These are phyloP conservation scores for Colletotrichum cereale DNA, from an alignment of 2,329 filamentous ascomycete species.

Conservation along the genomic window DNA sequence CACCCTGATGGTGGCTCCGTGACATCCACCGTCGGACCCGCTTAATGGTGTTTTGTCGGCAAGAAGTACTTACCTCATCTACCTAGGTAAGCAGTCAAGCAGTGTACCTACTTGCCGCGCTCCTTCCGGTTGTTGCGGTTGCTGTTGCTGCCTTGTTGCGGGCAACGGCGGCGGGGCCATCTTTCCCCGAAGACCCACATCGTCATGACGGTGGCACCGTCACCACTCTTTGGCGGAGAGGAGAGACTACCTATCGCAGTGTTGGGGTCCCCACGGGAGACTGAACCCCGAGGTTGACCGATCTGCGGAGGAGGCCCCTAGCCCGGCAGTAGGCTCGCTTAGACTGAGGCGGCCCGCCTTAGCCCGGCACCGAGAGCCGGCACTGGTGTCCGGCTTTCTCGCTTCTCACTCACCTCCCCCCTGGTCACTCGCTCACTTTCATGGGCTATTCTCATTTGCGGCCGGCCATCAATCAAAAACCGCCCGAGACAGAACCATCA, in stretches of 20 bases:
- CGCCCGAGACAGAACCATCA: background rate
- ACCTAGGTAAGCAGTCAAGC: too few species aligned
- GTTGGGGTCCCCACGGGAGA: slow-evolving; percentile 26
- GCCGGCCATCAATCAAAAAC: background rate
- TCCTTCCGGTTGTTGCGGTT: background rate
- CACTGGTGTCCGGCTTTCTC: background rate
- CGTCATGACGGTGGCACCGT: background rate
- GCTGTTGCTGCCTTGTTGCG: too few species aligned
- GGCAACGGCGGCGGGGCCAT: background rate
- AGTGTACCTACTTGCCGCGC: too few species aligned
- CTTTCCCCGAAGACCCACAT: background rate
- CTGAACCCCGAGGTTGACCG: background rate
- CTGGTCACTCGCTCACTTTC: background rate
- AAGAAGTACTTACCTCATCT: too few species aligned
- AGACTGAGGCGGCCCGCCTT: slow-evolving; percentile 5
- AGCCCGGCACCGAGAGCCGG: slow-evolving; percentile 11
- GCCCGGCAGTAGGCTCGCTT: slow-evolving; percentile 10
- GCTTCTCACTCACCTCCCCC: background rate
- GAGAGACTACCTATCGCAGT: background rate
- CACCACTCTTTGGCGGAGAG: background rate
- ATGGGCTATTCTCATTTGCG: background rate
- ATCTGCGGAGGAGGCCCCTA: background rate
- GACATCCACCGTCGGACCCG: slow-evolving; percentile 38
- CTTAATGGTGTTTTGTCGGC: slow-evolving; percentile 5
- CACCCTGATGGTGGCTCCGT: slow-evolving; percentile 33